Evolutionary conservation across 176 grass and related monocot genomes (phyloP).

Genomic region (Carex parvula): DNA sequence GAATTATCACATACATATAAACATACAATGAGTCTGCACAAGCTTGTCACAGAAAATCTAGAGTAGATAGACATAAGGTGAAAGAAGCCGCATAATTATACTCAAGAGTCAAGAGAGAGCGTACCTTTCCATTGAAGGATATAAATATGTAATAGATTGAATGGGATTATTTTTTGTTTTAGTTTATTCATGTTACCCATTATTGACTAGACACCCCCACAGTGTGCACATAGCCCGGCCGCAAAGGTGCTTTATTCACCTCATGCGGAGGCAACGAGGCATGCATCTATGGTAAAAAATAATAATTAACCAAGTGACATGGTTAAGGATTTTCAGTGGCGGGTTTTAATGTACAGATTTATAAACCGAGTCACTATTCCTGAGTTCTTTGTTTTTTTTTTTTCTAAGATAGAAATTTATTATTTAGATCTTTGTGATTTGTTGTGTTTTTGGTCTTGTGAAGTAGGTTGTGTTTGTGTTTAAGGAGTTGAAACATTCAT

Average conservation of each 20-base stretch:
- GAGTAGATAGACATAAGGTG: neutral
- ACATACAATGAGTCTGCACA: neutral
- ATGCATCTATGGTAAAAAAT: conserved; percentile 8
- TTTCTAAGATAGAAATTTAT: neutral
- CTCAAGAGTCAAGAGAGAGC: neutral
- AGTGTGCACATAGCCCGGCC: conserved; percentile 28
- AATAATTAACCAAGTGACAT: conserved; percentile 11
- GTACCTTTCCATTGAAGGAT: neutral
- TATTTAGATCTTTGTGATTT: no score
- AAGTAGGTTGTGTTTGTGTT: neutral
- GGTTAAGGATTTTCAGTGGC: neutral
- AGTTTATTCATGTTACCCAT: conserved; percentile 6
- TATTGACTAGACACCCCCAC: neutral
- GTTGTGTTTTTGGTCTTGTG: neutral
- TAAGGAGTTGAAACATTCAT: no score
- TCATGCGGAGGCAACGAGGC: conserved; percentile 20
- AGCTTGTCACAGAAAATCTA: neutral
- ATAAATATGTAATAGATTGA: neutral
- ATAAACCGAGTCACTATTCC: neutral
- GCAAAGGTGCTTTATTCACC: conserved; percentile 23
- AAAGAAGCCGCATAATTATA: conserved; percentile 19
- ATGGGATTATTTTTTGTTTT: neutral
- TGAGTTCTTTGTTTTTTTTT: neutral
- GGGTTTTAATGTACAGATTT: neutral
- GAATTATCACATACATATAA: neutral